A percentile compares a stretch with the other conserved stretches of the same genome.
Evolutionary conservation across 805 yeast species (phyloP).

Genomic region (Metschnikowia lachancei): DNA sequence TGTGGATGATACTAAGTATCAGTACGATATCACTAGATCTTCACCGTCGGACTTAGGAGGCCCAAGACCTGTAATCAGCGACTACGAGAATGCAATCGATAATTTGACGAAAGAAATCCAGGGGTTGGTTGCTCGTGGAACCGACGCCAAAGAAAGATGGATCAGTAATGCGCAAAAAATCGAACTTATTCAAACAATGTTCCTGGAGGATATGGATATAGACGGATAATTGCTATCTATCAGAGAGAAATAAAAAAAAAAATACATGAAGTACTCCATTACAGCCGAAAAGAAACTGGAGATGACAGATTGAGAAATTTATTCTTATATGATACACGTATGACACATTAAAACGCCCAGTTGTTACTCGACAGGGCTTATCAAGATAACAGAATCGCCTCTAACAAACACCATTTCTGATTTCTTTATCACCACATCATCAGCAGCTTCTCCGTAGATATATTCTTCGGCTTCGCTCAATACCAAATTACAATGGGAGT

Average conservation of each 20-base stretch:
- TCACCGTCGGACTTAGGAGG: constrained; percentile 21
- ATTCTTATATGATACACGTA: constrained; percentile 7
- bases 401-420: constrained; percentile 92
- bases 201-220: constrained; percentile 16
- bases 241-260: not conserved
- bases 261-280: not conserved
- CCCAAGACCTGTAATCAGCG: constrained; percentile 22
- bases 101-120: constrained; percentile 25
- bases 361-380: constrained; percentile 43
- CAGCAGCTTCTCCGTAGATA: constrained; percentile 53
- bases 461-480: constrained; percentile 90
- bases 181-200: constrained; percentile 26
- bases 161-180: constrained; percentile 31
- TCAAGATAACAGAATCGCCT: constrained; percentile 94
- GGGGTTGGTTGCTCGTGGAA: constrained; percentile 31
- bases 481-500: constrained; percentile 94
- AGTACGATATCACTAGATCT: constrained; percentile 27
- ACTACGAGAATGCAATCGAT: constrained; percentile 32
- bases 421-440: constrained; percentile 48
- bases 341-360: not conserved
- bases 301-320: not conserved
- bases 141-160: constrained; percentile 36
- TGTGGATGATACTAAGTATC: constrained; percentile 22
- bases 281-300: not conserved
- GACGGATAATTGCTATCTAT: constrained; percentile 1